phyloP scores from a whole-genome alignment of 805 yeast species.

The Candida gorgasii region DNA sequence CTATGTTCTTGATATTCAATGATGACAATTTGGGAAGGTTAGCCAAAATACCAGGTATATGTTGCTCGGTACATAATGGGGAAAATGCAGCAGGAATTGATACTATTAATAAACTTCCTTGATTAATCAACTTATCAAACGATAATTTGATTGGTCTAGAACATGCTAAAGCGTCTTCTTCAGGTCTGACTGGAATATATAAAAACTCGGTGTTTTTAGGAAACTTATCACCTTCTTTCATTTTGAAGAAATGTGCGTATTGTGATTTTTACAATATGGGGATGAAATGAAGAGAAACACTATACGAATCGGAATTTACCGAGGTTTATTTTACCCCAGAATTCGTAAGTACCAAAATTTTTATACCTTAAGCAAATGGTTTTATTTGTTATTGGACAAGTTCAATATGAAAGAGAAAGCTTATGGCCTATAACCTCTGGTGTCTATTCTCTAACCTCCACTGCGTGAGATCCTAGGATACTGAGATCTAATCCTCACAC shows the following conservation, averaged over 20 bases:
- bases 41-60: constrained; percentile 39
- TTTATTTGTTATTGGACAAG: no score
- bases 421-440: no score
- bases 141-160: constrained; percentile 34
- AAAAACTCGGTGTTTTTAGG: constrained; percentile 36
- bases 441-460: background rate
- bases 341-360: no score
- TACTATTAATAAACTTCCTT: constrained; percentile 32
- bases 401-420: no score
- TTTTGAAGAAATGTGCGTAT: background rate
- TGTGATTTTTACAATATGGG: background rate
- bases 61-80: constrained; percentile 47
- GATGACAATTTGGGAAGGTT: constrained; percentile 29
- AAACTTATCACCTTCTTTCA: constrained; percentile 31
- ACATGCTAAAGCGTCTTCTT: constrained; percentile 33
- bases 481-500: no score
- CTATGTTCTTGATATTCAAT: constrained; percentile 31
- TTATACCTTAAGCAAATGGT: no score
- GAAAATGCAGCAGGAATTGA: constrained; percentile 48
- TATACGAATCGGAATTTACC: background rate
- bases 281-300: no score
- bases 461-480: no score
- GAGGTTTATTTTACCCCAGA: no score
- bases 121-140: constrained; percentile 31
- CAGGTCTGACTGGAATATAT: constrained; percentile 38